These are phyloP conservation scores for Pythium periplocum DNA, from an alignment of 352 stramenopile genomes.

Conservation along the genomic window DNA sequence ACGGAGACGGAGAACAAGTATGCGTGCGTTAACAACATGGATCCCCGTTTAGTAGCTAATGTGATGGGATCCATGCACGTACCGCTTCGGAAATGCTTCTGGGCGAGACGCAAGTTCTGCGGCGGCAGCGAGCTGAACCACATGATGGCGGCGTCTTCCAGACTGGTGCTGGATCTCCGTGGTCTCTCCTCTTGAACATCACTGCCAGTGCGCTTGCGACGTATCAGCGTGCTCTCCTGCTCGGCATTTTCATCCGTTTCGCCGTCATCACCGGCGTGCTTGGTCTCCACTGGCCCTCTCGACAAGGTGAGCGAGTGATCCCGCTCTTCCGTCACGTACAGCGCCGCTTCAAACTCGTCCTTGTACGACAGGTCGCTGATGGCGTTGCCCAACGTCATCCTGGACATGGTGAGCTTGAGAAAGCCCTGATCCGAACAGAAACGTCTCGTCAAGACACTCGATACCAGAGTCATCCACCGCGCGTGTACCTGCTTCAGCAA, in stretches of 20 bases:
- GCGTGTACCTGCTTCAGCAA: constrained; percentile 49
- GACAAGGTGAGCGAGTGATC: constrained; percentile 10
- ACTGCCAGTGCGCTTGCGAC: no score
- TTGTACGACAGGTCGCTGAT: constrained; percentile 61
- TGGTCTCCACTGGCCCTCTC: neutral
- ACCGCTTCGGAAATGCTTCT: constrained; percentile 59
- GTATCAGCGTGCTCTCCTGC: no score
- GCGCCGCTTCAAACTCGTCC: constrained; percentile 40
- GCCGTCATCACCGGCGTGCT: no score
- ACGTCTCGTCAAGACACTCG: neutral
- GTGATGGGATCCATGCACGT: constrained; percentile 4
- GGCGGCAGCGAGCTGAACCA: constrained; percentile 76
- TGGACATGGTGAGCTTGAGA: constrained; percentile 63
- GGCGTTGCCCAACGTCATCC: constrained; percentile 37
- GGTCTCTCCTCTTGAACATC: no score
- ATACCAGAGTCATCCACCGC: neutral
- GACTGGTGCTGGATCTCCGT: no score
- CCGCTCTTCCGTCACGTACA: constrained; percentile 16
- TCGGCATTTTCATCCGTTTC: no score
- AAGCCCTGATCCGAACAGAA: constrained; percentile 33
- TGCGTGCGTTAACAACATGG: no score
- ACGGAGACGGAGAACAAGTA: no score
- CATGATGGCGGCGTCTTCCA: constrained; percentile 24
- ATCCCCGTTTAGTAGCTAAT: constrained; percentile 1
- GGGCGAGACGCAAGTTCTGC: constrained; percentile 49